Evolutionary conservation across 352 stramenopile species (phyloP), one percentile per base, ranked within the genome.

Genomic region (Thraustochytrium sp.): DNA sequence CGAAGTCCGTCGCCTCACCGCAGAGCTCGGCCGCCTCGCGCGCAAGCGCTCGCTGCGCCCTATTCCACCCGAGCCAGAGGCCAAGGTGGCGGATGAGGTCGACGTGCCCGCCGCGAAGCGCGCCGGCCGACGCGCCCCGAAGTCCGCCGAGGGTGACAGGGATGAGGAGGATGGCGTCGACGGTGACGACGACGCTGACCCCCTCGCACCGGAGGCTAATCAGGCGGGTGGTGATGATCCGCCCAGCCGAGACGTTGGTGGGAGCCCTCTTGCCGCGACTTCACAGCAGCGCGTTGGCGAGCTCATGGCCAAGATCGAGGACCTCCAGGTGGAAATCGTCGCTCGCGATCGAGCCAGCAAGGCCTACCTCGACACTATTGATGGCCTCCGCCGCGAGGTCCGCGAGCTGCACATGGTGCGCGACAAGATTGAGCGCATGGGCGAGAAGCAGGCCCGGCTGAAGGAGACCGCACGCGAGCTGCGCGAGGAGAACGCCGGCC

Each of bases 11-110:
- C 62, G 87, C 13, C 85, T 95, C 21, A 90, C 92, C 61, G 86
- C 89, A 11, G 93, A 94, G 46, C 92, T 93, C 21, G 59, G 59
- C 59, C 42, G 26, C 16, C 9, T 16, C 40, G 59, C 90, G 91
- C 8, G 90, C 91, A 1, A 94, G 93, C 85, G 91, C 89, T 0
- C 86, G 92, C 5, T 91, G 95, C 82, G 91, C 94, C 85, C 88
- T 96, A 3, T 90, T 95, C 76, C 92, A 92, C 62, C 91, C 95
- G 37, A 86, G 94, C 3, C 86, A 90, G 5, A 65, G 87, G 23
- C 84, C 94, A 13, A 89, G 92, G 65, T 87, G 89, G 16, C 94
- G 93, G 40, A 92, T 93, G 23, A 63, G 26, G 23, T 38, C 26
- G 34, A 34, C 26, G 26, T 55, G 48, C 48, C 54, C 0, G 26